Evolutionary conservation across 257 asterid genomes (phyloP).

Genomic region (Capsicum chinense): DNA sequence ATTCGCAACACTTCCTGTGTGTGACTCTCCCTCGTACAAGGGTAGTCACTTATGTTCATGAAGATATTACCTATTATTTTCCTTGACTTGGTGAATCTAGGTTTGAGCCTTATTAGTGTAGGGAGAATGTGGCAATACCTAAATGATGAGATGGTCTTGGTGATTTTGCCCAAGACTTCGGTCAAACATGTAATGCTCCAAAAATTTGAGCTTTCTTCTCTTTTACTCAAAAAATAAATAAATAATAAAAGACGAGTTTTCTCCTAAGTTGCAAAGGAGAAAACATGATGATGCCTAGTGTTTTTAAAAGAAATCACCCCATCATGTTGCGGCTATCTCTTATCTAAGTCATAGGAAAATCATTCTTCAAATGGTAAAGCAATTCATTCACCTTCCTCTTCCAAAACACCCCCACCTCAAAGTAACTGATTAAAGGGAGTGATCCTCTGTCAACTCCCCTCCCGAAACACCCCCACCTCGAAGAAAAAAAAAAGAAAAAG

Average conservation of each 20-base stretch:
- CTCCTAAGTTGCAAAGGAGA: neutral
- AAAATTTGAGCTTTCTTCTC: neutral
- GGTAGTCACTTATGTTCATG: neutral
- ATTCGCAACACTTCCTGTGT: neutral
- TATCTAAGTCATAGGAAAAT: neutral
- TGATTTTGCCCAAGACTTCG: neutral
- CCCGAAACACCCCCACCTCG: neutral
- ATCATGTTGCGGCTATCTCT: neutral
- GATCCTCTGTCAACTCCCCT: neutral
- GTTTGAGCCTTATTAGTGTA: neutral
- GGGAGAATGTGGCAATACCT: neutral
- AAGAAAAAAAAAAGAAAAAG: neutral
- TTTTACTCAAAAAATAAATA: neutral
- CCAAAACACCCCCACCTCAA: neutral
- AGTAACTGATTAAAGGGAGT: neutral
- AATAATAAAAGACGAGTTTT: neutral
- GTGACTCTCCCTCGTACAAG: neutral
- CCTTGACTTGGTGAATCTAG: neutral
- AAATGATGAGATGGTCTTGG: neutral
- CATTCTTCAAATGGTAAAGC: neutral
- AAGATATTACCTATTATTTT: neutral
- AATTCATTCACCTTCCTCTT: neutral
- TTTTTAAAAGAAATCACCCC: neutral
- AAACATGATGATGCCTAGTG: neutral
- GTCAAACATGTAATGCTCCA: constrained; percentile 3